Base-by-base conservation (phyloP, 768 basidiomycete genomes). In the Lactifluus hygrophoroides region DNA sequence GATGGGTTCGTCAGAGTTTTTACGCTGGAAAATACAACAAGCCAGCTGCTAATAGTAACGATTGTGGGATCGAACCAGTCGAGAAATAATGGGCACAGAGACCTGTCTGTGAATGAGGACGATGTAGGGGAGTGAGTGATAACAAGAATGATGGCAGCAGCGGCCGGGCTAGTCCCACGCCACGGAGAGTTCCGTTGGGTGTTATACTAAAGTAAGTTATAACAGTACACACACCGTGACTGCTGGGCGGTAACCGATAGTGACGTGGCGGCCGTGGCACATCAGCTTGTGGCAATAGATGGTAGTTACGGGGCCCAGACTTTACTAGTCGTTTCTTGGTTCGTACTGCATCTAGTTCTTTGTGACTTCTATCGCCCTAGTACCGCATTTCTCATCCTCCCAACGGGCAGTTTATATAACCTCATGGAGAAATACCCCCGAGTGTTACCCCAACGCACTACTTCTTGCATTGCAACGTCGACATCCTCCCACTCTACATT, bases 401-500 rank as follows among this genome's bases (percentile, higher is more conserved):
- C 60, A 44, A 88, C 66, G 1, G 88, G 88, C 34, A 88, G 70
- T 44, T 84, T 77, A 71, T 94, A 95, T 54, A 85, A 73, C 45
- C 89, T 85, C 67, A 90, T 69, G 28, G 77, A 80, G 65, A 92
- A 94, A 67, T 93, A 94, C 68, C 83, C 78, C 43, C 83, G 76
- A 51, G 84, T 87, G 43, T 81, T 76, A 14, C 85, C 85, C 92
- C 93, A 95, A 46, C 85, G 78, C 51, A 82, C 80, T 42, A 76
- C 74, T 43, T 77, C 75, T n/a, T 72, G 69, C 50, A 73, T 69
- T 21, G 77, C 77, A 28, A 93, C 83, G 56, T 88, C 82, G 5
- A 98, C 80, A 65, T 94, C 88, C 55, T 74, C 75, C 96, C 96
- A 99, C 37, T 77, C 65, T 25, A 92, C 82, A 44, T 83, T 74